Conservation (phyloP, 2,329 filamentous ascomycete species). For the Fusarium robinianum region DNA sequence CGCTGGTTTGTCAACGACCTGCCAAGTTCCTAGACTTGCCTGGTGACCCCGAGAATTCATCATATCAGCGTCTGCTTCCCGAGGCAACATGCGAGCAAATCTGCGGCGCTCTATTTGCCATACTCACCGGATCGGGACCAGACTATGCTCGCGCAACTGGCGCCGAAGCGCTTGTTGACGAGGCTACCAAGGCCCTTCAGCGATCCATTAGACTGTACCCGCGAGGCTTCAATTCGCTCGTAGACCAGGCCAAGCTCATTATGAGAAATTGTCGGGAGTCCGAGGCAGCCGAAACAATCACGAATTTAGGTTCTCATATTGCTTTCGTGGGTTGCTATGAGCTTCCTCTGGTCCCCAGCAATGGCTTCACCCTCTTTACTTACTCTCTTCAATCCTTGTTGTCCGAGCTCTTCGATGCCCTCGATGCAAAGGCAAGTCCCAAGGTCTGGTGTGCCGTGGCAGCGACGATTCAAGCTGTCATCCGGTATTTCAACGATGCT, state of each 20-base stretch:
- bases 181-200: slow-evolving; percentile 48
- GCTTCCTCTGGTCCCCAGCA: slow-evolving; percentile 34
- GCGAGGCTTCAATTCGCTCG: slow-evolving; percentile 42
- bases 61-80: slow-evolving; percentile 41
- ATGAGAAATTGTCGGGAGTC: slow-evolving; percentile 26
- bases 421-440: slow-evolving; percentile 41
- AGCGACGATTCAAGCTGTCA: slow-evolving; percentile 43
- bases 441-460: slow-evolving; percentile 46
- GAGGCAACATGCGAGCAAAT: slow-evolving; percentile 45
- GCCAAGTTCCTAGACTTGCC: slow-evolving; percentile 22
- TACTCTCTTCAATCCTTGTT: slow-evolving; percentile 44
- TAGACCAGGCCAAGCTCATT: slow-evolving; percentile 35
- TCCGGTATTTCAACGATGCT: slow-evolving; percentile 49
- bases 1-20: slow-evolving; percentile 49
- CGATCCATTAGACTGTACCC: slow-evolving; percentile 44
- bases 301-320: slow-evolving; percentile 49
- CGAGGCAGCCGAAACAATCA: slow-evolving; percentile 38
- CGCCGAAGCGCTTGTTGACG: slow-evolving; percentile 47
- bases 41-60: neutral
- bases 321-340: slow-evolving; percentile 56
- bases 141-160: slow-evolving; percentile 24
- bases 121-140: slow-evolving; percentile 34
- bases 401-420: slow-evolving; percentile 42
- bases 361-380: slow-evolving; percentile 48
- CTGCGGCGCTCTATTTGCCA: slow-evolving; percentile 42